Base-by-base conservation (phyloP, 768 basidiomycete genomes). In the Auricularia cornea region DNA sequence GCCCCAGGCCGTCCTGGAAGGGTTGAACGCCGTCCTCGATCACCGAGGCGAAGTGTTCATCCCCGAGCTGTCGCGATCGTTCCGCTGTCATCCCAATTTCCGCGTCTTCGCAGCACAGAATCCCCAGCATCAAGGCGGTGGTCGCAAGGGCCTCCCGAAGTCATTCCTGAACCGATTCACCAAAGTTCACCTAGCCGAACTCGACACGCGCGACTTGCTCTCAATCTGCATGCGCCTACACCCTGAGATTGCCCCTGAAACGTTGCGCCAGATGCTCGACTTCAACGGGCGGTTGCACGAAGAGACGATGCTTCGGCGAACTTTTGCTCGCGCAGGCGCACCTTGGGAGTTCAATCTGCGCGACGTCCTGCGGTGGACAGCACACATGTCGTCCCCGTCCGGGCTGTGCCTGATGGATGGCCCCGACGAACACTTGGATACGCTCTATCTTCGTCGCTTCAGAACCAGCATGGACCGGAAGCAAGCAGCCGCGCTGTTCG, bases 261-360 rank as follows among this genome's bases (percentile, higher is more conserved):
- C 82, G 18, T 75, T 97, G 29, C 78, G 80, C 40, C 75, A 75
- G 56, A 96, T 98, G 92, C 92, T 98, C 60, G 68, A 79, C 1
- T 97, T 89, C 79, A 98, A 94, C 71, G 77, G 80, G 62, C 77
- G 77, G 12, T 78, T 98, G 56, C 86, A 87, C 60, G 79, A 85
- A 8, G 84, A 87, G 68, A 84, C 89, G 10, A 84, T 83, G 66
- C 67, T 83, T 26, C 81, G 82, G 60, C 82, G 84, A 23, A 66
- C 80, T 2, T 93, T 97, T 72, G 94, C 83, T 2, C 80, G 84
- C 40, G 84, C 89, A 61, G 95, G 95, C 10, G 81, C 84, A 62
- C 97, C 96, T 3, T 99, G 96, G 96, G 96, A 99, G 71, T 97
- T 98, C 79, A 99, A 99, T 72, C 80, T 99, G 32, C 90, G 96